Percentiles rank a stretch among this genome's conserved stretches.
Conservation (phyloP, 2,329 filamentous ascomycete species). For the Dactylella cylindrospora region DNA sequence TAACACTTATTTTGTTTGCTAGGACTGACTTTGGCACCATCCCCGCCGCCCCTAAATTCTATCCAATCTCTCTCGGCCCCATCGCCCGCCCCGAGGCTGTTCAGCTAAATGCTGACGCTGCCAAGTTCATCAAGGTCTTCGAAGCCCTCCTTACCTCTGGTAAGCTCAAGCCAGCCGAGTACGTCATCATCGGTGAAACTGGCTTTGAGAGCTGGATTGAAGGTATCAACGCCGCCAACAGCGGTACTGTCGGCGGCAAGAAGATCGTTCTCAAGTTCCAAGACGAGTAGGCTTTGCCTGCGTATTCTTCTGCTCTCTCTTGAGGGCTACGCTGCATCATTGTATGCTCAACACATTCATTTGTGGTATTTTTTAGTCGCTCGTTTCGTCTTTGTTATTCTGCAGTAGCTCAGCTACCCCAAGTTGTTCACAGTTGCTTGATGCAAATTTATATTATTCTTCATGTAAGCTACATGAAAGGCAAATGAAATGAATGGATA, state of each 20-base stretch:
- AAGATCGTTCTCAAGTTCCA: conserved; percentile 37
- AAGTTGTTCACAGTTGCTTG: too few species aligned
- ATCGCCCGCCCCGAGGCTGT: conserved; percentile 15
- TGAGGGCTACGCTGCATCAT: too few species aligned
- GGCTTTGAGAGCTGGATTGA: conserved; percentile 26
- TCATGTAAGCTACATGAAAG: too few species aligned
- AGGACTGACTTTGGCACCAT: conserved; percentile 30
- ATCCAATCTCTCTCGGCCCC: conserved; percentile 11
- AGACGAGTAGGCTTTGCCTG: conserved; percentile 32
- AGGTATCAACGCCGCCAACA: conserved; percentile 9
- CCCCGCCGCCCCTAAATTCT: conserved; percentile 19
- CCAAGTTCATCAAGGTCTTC: conserved; percentile 10
- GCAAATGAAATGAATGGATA: too few species aligned
- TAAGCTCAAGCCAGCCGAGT: conserved; percentile 18
- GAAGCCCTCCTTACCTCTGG: not conserved
- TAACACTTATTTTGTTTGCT: too few species aligned
- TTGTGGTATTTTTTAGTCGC: too few species aligned
- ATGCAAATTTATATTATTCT: too few species aligned
- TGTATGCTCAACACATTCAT: too few species aligned
- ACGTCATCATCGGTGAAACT: conserved; percentile 8
- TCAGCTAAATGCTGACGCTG: not conserved
- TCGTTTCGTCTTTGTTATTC: too few species aligned
- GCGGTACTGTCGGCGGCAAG: conserved; percentile 12
- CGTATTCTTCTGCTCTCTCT: too few species aligned
- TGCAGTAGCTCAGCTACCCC: too few species aligned